A percentile compares a stretch with the other conserved stretches of the same genome.
phyloP scores from a whole-genome alignment of 345 rosid genomes.

The Gossypium turneri region DNA sequence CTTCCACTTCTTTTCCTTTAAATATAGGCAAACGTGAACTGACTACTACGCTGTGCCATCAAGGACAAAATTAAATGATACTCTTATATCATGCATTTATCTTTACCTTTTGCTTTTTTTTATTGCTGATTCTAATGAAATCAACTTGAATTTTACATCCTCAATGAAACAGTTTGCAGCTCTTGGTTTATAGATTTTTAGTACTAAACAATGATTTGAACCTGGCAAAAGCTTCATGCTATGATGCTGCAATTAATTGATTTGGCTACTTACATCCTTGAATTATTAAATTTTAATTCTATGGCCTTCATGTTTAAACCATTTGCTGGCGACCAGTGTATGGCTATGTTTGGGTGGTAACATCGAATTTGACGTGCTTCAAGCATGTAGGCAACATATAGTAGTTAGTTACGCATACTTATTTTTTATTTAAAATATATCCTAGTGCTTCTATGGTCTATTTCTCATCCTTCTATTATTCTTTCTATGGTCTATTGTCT shows the following conservation, averaged over 20 bases:
- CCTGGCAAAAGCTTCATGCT: neutral
- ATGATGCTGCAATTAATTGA: neutral
- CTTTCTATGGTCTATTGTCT: neutral
- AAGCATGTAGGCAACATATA: neutral
- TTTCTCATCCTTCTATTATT: neutral
- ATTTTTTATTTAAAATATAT: neutral
- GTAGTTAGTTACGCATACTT: neutral
- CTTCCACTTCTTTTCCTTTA: neutral
- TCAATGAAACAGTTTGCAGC: neutral
- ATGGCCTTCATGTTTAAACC: neutral
- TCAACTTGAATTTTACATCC: too few relatives aligned
- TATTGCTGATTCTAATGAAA: too few relatives aligned
- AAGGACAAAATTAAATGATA: neutral
- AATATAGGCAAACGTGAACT: neutral
- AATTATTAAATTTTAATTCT: neutral
- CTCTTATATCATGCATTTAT: neutral
- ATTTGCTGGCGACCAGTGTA: neutral
- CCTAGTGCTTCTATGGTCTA: neutral
- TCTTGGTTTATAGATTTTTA: neutral
- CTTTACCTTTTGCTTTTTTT: neutral
- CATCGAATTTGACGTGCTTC: neutral
- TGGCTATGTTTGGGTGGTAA: neutral
- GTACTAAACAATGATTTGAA: neutral
- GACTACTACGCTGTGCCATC: neutral
- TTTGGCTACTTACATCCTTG: neutral